Evolutionary conservation across 768 basidiomycete species (phyloP).

Genomic region (Pleurotus citrinopileatus): DNA sequence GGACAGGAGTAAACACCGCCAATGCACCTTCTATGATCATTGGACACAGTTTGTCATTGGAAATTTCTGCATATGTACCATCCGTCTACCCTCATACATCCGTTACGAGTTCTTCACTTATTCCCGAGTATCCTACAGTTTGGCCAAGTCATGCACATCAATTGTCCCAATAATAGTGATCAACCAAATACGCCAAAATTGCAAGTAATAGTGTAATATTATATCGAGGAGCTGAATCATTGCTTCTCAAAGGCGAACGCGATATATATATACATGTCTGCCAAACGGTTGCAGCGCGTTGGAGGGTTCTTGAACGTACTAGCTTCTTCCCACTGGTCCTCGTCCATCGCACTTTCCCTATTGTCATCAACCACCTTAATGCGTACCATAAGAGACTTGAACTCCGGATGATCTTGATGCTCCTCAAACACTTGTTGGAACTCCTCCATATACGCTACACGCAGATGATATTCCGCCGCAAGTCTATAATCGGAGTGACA

Average conservation of each 20-base stretch:
- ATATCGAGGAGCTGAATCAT: constrained; percentile 17
- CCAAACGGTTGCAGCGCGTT: neutral
- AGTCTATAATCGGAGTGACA: constrained; percentile 43
- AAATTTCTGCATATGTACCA: constrained; percentile 9
- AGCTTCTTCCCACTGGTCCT: constrained; percentile 98
- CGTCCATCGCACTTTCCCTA: constrained; percentile 90
- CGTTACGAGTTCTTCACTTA: neutral
- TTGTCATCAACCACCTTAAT: constrained; percentile 91
- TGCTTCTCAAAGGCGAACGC: constrained; percentile 89
- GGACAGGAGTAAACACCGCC: constrained; percentile 71
- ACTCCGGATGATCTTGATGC: constrained; percentile 77
- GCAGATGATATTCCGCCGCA: constrained; percentile 77
- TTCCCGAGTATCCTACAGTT: neutral
- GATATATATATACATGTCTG: constrained; percentile 93
- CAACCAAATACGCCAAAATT: constrained; percentile 10
- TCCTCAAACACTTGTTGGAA: constrained; percentile 90
- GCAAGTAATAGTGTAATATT: constrained; percentile 1
- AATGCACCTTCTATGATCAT: no score
- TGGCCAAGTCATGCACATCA: neutral
- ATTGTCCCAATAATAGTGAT: neutral
- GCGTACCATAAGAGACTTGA: constrained; percentile 73
- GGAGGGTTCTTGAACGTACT: constrained; percentile 55
- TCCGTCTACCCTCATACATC: constrained; percentile 6
- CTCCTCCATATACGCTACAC: constrained; percentile 75
- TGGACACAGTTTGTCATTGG: constrained; percentile 16